Base-by-base conservation (phyloP, 202 grass and related monocot species). In the Dendrocalamus latiflorus region DNA sequence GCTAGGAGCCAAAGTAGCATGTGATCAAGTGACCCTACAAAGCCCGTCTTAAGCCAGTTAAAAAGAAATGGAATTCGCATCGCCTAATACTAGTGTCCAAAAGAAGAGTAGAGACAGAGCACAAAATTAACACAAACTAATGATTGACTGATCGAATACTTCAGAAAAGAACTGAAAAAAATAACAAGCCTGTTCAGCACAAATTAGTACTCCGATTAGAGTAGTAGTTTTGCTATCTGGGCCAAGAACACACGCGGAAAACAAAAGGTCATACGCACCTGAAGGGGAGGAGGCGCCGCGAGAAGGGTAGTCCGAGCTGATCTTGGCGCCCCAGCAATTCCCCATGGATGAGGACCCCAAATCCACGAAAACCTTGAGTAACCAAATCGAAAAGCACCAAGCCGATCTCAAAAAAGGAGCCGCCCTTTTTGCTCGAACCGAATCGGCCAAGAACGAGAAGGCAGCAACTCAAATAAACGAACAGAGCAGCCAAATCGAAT, bases 301-400 rank as follows among this genome's bases (percentile, higher is more conserved):
- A 14, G 83, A 81, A n/a, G 89, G 37, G 73, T 64, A 90, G 43
- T 97, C 90, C 33, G 89, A 90, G 89, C 88, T 83, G 63, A 97
- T 86, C 85, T 77, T 91, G 20, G 89, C 83, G 68, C 90, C 94
- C 80, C 86, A 97, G 72, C 91, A 97, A 79, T 97, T 97, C 64
- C 94, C 94, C 94, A 97, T 97, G 69, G 70, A 58, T 62, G 12
- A 26, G 54, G 50, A 22, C 20, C 36, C 21, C 26, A 25, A 36
- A 59, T 34, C 42, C 33, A 22, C 48, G 16, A 51, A 5, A 2
- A 53, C 17, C 17, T 53, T 8, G 16, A 51, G 49, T 2, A 24
- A 51, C 39, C 4, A 38, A 0, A 44, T 44, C 44, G 13, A 47
- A 4, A 71, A 60, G 17, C 28, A 72, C 45, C 24, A 47, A 22